phyloP scores from a whole-genome alignment of 2,329 filamentous ascomycete species.

The Botrytis fragariae region DNA sequence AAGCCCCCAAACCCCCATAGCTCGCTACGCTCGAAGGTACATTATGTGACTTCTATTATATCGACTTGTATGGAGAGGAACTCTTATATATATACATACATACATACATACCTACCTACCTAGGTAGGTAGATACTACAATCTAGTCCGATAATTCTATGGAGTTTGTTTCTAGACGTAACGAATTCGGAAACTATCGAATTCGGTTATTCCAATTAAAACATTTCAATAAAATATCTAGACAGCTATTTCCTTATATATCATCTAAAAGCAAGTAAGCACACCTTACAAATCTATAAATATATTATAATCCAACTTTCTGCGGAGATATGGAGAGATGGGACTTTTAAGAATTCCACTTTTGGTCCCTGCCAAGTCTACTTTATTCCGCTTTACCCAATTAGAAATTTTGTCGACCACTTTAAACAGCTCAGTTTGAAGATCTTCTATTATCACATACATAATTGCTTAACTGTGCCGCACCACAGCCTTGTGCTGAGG shows the following conservation, averaged over 20 bases:
- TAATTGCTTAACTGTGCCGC: conserved; percentile 2
- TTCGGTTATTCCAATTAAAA: not conserved
- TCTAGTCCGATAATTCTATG: too few relatives aligned
- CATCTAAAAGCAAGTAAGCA: not conserved
- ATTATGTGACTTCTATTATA: not conserved
- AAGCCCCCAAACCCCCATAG: not conserved
- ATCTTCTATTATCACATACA: not conserved
- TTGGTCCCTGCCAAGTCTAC: not conserved
- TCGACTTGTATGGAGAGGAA: not conserved
- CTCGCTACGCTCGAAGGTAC: not conserved
- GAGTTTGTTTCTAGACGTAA: too few relatives aligned
- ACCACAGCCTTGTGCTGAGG: conserved; percentile 14
- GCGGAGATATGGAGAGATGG: not conserved
- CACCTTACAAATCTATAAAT: not conserved
- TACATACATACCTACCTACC: too few relatives aligned
- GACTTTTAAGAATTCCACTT: not conserved
- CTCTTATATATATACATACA: not conserved
- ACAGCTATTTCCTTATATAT: not conserved
- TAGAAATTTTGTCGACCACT: not conserved
- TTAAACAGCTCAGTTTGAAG: not conserved
- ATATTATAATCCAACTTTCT: not conserved
- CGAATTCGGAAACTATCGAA: not conserved
- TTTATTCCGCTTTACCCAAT: not conserved
- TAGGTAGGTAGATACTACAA: too few relatives aligned
- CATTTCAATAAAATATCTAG: not conserved